These are phyloP conservation scores for Dioszegia crocea DNA, from an alignment of 768 basidiomycete genomes.

Conservation along the genomic window DNA sequence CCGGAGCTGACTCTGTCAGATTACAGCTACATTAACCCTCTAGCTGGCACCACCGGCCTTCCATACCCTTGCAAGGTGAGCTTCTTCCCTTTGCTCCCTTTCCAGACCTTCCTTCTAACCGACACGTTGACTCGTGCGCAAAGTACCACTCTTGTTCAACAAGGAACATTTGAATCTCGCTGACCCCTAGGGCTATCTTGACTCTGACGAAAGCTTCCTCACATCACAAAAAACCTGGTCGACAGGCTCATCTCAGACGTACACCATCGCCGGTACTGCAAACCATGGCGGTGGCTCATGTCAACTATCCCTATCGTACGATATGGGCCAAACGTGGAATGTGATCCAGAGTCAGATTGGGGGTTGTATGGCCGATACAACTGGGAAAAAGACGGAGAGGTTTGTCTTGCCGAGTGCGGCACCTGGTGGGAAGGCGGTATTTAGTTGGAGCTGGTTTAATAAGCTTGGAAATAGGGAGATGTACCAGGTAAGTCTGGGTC, in stretches of 20 bases:
- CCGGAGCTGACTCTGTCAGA: conserved; percentile 35
- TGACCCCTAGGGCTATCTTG: conserved; percentile 32
- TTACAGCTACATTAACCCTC: conserved; percentile 48
- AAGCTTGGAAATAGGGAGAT: conserved; percentile 46
- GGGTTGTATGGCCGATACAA: conserved; percentile 45
- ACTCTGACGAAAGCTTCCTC: conserved; percentile 31
- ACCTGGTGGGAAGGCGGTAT: conserved; percentile 46
- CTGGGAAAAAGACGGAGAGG: too few species aligned
- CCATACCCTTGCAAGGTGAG: conserved; percentile 50
- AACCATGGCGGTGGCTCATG: conserved; percentile 51
- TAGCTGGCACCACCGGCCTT: conserved; percentile 39
- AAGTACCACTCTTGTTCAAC: too few species aligned
- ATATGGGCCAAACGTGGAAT: conserved; percentile 50
- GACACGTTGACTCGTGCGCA: too few species aligned
- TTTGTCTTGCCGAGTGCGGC: conserved; percentile 48
- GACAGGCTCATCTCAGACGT: conserved; percentile 45
- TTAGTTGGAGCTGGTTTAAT: conserved; percentile 53
- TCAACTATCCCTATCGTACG: conserved; percentile 51
- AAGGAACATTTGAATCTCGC: too few species aligned
- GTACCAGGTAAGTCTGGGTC: conserved; percentile 16
- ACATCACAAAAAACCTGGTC: conserved; percentile 38
- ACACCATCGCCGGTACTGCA: conserved; percentile 43
- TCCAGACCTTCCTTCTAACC: too few species aligned
- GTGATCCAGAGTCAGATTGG: conserved; percentile 50
- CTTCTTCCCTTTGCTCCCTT: neutral